These are phyloP conservation scores for Taphrina wiesneri DNA, from an alignment of 1,139 yeast genomes.

Conservation along the genomic window DNA sequence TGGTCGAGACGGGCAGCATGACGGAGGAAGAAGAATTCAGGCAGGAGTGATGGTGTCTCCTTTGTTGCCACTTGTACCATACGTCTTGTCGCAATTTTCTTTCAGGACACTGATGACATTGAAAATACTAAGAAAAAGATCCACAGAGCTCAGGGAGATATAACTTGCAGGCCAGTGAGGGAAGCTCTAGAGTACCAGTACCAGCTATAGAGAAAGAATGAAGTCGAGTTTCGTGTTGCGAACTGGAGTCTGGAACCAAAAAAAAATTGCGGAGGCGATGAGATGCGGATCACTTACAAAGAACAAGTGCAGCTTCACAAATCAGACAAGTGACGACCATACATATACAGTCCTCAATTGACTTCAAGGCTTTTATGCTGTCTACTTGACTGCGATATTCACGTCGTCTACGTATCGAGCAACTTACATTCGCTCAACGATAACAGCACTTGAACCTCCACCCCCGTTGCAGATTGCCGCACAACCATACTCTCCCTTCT, in stretches of 20 bases:
- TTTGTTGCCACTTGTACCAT: background rate
- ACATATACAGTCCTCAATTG: too few species aligned
- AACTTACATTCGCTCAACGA: constrained; percentile 58
- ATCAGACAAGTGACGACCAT: too few species aligned
- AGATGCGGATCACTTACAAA: background rate
- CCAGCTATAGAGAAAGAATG: background rate
- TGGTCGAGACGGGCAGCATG: constrained; percentile 47
- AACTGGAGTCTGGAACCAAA: background rate
- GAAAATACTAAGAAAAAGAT: background rate
- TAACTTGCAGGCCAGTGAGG: too few species aligned
- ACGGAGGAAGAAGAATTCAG: constrained; percentile 44
- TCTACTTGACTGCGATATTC: too few species aligned
- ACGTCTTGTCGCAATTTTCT: background rate
- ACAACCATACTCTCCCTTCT: constrained; percentile 84
- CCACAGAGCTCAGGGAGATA: too few species aligned
- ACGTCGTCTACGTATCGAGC: too few species aligned
- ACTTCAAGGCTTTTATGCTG: too few species aligned
- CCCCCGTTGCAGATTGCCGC: constrained; percentile 98
- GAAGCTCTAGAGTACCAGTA: background rate
- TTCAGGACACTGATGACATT: background rate
- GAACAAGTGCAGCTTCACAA: too few species aligned
- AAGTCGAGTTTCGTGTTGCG: background rate
- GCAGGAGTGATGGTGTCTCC: constrained; percentile 1
- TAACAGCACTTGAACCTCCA: constrained; percentile 92
- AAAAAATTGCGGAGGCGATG: background rate